Evolutionary conservation across 345 rosid genomes (phyloP).

Genomic region (Gossypium bickii): DNA sequence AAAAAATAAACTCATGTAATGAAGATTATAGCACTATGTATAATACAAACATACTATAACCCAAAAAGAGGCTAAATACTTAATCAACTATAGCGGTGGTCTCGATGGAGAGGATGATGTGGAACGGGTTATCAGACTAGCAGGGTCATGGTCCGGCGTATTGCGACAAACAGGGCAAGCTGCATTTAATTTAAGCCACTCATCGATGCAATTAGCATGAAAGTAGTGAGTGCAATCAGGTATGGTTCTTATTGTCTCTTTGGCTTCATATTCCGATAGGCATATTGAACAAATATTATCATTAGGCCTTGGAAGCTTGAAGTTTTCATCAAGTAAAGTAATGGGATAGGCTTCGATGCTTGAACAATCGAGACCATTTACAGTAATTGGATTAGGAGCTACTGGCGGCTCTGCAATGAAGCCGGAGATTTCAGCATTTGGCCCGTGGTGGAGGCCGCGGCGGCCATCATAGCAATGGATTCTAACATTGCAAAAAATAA

Average conservation of each 20-base stretch:
- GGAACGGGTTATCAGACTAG: neutral
- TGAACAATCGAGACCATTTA: slow-evolving; percentile 33
- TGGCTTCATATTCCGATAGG: slow-evolving; percentile 43
- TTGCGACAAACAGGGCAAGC: slow-evolving; percentile 60
- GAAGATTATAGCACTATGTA: no score
- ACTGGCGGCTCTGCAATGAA: neutral
- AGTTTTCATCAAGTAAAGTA: slow-evolving; percentile 39
- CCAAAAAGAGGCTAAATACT: no score
- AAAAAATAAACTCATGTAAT: no score
- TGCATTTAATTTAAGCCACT: slow-evolving; percentile 51
- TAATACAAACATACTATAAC: neutral
- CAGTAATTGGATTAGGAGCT: neutral
- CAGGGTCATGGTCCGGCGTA: slow-evolving; percentile 8
- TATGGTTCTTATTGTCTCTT: slow-evolving; percentile 45
- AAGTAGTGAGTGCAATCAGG: slow-evolving; percentile 61
- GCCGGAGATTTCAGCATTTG: neutral
- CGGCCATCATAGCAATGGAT: neutral
- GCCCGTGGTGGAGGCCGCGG: neutral
- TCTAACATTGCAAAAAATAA: slow-evolving; percentile 11
- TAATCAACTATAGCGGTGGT: neutral
- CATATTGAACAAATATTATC: slow-evolving; percentile 47
- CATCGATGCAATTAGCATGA: slow-evolving; percentile 50
- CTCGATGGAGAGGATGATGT: neutral
- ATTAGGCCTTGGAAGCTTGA: slow-evolving; percentile 40
- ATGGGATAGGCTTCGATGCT: slow-evolving; percentile 54